Evolutionary conservation across 768 basidiomycete species (phyloP).

Genomic region (Lactarius indigo): DNA sequence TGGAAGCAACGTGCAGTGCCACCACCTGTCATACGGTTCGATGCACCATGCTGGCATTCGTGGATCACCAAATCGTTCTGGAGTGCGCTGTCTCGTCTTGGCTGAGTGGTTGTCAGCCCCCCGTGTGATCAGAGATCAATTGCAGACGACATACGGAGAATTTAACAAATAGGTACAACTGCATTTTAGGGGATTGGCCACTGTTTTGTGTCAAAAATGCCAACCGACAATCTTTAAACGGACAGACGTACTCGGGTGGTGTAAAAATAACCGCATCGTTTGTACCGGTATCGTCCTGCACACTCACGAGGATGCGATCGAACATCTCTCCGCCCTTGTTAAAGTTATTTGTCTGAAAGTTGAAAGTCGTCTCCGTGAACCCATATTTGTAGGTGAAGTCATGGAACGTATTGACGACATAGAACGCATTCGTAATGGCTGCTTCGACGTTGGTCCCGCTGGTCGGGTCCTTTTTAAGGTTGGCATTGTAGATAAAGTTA

Average conservation of each 20-base stretch:
- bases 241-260: constrained; percentile 39
- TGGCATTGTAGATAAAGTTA: constrained; percentile 40
- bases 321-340: constrained; percentile 29
- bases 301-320: constrained; percentile 49
- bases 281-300: constrained; percentile 44
- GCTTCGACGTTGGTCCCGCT: constrained; percentile 48
- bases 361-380: constrained; percentile 56
- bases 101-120: constrained; percentile 31
- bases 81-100: constrained; percentile 59
- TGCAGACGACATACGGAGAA: constrained; percentile 30
- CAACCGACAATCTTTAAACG: background rate
- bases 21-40: constrained; percentile 37
- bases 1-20: constrained; percentile 58
- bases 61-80: constrained; percentile 57
- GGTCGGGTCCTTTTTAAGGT: constrained; percentile 37
- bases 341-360: constrained; percentile 58
- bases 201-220: constrained; percentile 5
- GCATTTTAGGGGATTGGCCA: constrained; percentile 43
- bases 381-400: constrained; percentile 44
- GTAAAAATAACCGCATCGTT: constrained; percentile 45
- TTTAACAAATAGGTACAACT: constrained; percentile 35
- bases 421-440: constrained; percentile 55
- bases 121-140: background rate
- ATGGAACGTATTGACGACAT: constrained; percentile 43
- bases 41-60: constrained; percentile 41